phyloP scores from a whole-genome alignment of 768 basidiomycete species.

The Porphyrellus cyaneotinctus region DNA sequence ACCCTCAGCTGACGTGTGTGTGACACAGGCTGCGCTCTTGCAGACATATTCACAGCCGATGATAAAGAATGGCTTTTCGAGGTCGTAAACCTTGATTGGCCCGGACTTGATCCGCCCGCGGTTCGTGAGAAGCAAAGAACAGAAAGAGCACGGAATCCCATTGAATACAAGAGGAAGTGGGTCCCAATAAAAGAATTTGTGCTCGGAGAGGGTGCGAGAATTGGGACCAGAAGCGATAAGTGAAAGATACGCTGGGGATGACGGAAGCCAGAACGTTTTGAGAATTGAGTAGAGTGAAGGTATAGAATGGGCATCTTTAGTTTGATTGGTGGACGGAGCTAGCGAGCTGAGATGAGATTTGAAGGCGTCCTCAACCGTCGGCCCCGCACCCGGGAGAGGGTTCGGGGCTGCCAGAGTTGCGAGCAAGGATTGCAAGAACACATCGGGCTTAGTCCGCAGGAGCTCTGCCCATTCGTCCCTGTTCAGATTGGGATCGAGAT shows the following conservation, averaged over 20 bases:
- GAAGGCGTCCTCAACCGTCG: slow-evolving; percentile 73
- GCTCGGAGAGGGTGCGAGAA: slow-evolving; percentile 65
- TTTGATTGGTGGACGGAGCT: slow-evolving; percentile 44
- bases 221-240: slow-evolving; percentile 69
- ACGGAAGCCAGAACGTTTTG: slow-evolving; percentile 82
- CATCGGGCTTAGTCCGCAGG: slow-evolving; percentile 50
- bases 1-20: slow-evolving; percentile 45
- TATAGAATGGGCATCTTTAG: slow-evolving; percentile 45
- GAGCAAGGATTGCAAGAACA: slow-evolving; percentile 56
- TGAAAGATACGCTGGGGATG: slow-evolving; percentile 71
- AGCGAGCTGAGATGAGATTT: slow-evolving; percentile 70
- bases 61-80: slow-evolving; percentile 76
- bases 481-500: slow-evolving; percentile 50
- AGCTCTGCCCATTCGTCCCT: slow-evolving; percentile 65
- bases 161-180: slow-evolving; percentile 80
- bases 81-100: slow-evolving; percentile 75
- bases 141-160: slow-evolving; percentile 70
- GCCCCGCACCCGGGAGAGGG: slow-evolving; percentile 55
- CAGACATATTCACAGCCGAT: slow-evolving; percentile 83
- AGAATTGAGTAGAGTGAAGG: slow-evolving; percentile 73
- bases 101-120: slow-evolving; percentile 70
- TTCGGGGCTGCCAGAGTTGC: slow-evolving; percentile 58
- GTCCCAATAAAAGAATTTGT: slow-evolving; percentile 85
- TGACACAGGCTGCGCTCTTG: slow-evolving; percentile 45
- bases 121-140: slow-evolving; percentile 56